Evolutionary conservation across 2,329 filamentous ascomycete genomes (phyloP).

Genomic region (Fusarium pseudograminearum): DNA sequence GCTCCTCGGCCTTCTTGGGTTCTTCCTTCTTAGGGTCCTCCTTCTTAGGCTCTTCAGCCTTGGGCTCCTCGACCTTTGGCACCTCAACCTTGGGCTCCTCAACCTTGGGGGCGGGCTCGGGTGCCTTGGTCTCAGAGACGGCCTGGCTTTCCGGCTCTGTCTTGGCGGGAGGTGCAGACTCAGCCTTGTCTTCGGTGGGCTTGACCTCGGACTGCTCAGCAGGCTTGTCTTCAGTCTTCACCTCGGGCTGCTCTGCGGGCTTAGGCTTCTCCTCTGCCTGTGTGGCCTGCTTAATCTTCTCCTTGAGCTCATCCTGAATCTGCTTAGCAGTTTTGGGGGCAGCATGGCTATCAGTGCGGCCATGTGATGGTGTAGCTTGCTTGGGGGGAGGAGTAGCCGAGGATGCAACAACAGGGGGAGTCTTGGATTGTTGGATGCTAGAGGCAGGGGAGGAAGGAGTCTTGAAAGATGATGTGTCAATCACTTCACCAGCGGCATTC

Average conservation of each 20-base stretch:
- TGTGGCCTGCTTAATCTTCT: slow-evolving; percentile 77
- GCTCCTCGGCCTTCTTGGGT: slow-evolving; percentile 45
- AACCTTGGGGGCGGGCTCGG: slow-evolving; percentile 43
- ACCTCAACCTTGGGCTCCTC: slow-evolving; percentile 45
- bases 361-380: slow-evolving; percentile 74
- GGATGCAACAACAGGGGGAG: slow-evolving; percentile 77
- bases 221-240: slow-evolving; percentile 53
- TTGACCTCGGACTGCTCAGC: slow-evolving; percentile 23
- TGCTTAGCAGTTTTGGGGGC: slow-evolving; percentile 81
- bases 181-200: slow-evolving; percentile 28
- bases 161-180: slow-evolving; percentile 36
- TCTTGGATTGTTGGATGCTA: slow-evolving; percentile 68
- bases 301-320: slow-evolving; percentile 84
- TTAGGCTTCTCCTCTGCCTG: slow-evolving; percentile 52
- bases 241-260: slow-evolving; percentile 28
- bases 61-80: slow-evolving; percentile 43
- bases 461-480: slow-evolving; percentile 75
- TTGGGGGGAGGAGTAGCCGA: slow-evolving; percentile 85
- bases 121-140: slow-evolving; percentile 47
- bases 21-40: slow-evolving; percentile 46
- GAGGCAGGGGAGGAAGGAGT: slow-evolving; percentile 69
- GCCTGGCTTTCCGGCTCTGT: slow-evolving; percentile 45
- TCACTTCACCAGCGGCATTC: slow-evolving; percentile 80
- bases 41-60: slow-evolving; percentile 41
- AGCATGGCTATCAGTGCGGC: slow-evolving; percentile 76